A percentile compares a stretch with the other conserved stretches of the same genome.
phyloP scores from a whole-genome alignment of 2,329 filamentous ascomycete genomes.

The Talaromyces sp. region DNA sequence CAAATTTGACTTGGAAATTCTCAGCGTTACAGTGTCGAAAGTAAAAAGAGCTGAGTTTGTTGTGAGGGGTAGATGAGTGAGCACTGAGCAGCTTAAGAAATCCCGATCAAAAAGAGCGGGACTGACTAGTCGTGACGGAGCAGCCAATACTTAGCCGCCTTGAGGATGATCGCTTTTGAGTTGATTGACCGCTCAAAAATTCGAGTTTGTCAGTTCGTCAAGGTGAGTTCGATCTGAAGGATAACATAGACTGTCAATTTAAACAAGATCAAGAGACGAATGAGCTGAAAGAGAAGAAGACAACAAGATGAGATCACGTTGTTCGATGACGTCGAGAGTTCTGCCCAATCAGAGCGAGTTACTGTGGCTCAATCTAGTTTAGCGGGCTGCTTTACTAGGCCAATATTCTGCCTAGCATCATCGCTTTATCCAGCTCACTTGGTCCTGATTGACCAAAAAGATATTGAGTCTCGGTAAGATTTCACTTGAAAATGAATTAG shows the following conservation, averaged over 20 bases:
- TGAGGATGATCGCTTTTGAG: constrained; percentile 1
- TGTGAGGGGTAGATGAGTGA: constrained; percentile 1
- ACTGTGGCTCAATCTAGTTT: neutral
- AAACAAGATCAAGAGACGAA: neutral
- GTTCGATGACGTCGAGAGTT: neutral
- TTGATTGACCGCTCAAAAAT: neutral
- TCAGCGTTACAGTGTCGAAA: neutral
- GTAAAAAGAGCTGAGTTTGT: neutral
- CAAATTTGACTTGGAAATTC: too few relatives aligned
- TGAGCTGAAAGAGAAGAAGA: neutral
- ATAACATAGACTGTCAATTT: neutral
- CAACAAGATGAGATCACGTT: neutral
- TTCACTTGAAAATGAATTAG: too few relatives aligned
- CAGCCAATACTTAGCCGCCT: constrained; percentile 8
- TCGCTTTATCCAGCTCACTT: too few relatives aligned
- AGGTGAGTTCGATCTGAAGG: neutral
- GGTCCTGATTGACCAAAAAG: too few relatives aligned
- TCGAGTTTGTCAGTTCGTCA: neutral
- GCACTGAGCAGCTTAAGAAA: neutral
- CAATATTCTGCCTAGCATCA: too few relatives aligned
- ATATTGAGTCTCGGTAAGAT: too few relatives aligned
- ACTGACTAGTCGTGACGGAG: constrained; percentile 8
- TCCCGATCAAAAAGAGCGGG: constrained; percentile 9
- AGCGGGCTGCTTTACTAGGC: neutral
- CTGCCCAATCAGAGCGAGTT: neutral